Conservation (phyloP, 2,329 filamentous ascomycete genomes). For the Xylariaceae sp. region DNA sequence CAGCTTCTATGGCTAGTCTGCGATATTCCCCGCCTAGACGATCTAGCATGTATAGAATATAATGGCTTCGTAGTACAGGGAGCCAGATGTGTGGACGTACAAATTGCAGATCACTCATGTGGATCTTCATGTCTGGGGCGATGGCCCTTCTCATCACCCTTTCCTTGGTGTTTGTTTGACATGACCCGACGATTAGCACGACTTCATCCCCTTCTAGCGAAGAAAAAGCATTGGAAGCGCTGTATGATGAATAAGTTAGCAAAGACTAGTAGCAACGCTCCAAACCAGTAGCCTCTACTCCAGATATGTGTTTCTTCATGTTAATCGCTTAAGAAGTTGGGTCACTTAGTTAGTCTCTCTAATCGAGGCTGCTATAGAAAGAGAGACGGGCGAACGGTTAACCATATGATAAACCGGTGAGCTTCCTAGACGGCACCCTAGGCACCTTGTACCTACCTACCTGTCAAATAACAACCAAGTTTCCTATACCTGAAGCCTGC, state of each 20-base stretch:
- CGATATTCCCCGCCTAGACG: conserved; percentile 32
- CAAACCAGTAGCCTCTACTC: background rate
- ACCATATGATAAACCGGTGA: background rate
- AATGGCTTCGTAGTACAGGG: conserved; percentile 40
- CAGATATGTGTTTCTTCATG: conserved; percentile 14
- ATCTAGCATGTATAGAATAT: conserved; percentile 35
- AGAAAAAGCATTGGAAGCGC: background rate
- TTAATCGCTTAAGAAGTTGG: no score
- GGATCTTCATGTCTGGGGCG: conserved; percentile 38
- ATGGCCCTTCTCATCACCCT: conserved; percentile 4
- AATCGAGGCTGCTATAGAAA: conserved; percentile 1
- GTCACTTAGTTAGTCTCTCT: conserved; percentile 1
- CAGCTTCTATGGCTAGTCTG: conserved; percentile 30
- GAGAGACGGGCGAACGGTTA: conserved; percentile 9
- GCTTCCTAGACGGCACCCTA: no score
- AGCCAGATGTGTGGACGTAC: conserved; percentile 33
- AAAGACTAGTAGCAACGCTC: conserved; percentile 5
- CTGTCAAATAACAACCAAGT: conserved; percentile 5
- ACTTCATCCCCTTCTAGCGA: conserved; percentile 1
- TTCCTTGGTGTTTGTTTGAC: conserved; percentile 24
- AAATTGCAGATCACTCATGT: conserved; percentile 40
- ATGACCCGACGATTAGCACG: conserved; percentile 9
- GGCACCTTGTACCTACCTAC: background rate
- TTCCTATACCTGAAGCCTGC: background rate
- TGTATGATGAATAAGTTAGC: no score